Evolutionary conservation across 441 rosid genomes (phyloP).

Genomic region (Euphorbia schlechtendalii): DNA sequence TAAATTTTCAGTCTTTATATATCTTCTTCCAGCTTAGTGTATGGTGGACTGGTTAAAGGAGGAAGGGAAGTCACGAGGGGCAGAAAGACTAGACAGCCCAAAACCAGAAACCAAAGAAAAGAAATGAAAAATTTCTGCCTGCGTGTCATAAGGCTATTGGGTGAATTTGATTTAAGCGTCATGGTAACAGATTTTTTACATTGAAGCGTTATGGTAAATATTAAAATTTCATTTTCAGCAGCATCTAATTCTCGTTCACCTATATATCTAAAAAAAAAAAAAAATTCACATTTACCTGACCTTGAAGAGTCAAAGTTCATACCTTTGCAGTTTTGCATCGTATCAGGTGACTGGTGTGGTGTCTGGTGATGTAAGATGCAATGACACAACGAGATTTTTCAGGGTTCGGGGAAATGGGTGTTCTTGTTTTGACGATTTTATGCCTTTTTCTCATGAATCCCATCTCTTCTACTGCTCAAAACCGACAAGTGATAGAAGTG

Average conservation of each 20-base stretch:
- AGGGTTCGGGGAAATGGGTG: conserved; percentile 9
- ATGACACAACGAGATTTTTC: not conserved
- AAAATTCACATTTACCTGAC: not conserved
- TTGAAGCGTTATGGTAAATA: no score
- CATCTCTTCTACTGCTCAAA: conserved; percentile 8
- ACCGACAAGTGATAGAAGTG: conserved; percentile 41
- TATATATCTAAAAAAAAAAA: no score
- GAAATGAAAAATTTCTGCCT: not conserved
- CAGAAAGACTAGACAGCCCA: no score
- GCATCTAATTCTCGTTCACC: not conserved
- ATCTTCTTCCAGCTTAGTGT: not conserved
- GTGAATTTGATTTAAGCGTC: not conserved
- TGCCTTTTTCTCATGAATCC: conserved; percentile 1
- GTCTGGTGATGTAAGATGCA: not conserved
- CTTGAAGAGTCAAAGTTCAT: not conserved
- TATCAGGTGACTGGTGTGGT: not conserved
- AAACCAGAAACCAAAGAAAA: not conserved
- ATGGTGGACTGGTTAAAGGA: conserved; percentile 8
- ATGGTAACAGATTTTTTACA: no score
- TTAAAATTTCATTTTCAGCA: not conserved
- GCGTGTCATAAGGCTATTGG: conserved; percentile 1
- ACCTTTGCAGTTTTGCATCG: not conserved
- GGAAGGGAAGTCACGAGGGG: not conserved
- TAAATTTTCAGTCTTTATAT: conserved; percentile 8
- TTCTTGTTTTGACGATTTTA: conserved; percentile 10